phyloP scores from a whole-genome alignment of 106 monocot species.

The Apostasia shenzhenica region DNA sequence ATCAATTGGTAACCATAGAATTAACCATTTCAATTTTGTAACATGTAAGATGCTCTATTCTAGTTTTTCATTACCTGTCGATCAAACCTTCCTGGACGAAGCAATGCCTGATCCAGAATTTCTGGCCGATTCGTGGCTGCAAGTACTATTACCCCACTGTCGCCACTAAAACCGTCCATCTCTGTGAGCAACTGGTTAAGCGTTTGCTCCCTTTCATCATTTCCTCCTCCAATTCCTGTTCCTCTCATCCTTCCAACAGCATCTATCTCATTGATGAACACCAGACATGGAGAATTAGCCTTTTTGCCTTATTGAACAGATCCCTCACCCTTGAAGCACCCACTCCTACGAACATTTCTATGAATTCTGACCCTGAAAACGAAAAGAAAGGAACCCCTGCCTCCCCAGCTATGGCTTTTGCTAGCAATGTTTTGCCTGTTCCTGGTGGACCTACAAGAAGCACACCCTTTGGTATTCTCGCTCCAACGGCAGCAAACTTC shows the following conservation, averaged over 20 bases:
- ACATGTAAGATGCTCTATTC: no score
- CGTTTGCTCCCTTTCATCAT: conserved; percentile 83
- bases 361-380: conserved; percentile 66
- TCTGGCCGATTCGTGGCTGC: conserved; percentile 75
- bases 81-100: conserved; percentile 73
- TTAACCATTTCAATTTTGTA: no score
- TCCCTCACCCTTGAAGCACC: conserved; percentile 71
- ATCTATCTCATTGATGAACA: conserved; percentile 79
- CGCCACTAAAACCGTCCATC: conserved; percentile 73
- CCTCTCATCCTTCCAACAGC: conserved; percentile 62
- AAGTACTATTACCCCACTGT: conserved; percentile 67
- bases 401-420: conserved; percentile 69
- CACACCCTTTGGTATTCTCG: conserved; percentile 62
- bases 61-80: conserved; percentile 30
- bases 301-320: conserved; percentile 71
- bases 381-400: conserved; percentile 82
- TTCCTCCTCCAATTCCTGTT: conserved; percentile 74
- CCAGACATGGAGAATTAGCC: conserved; percentile 57
- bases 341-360: conserved; percentile 79
- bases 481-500: conserved; percentile 59
- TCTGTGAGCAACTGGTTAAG: conserved; percentile 71
- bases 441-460: conserved; percentile 61
- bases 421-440: conserved; percentile 61
- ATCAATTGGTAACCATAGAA: no score
- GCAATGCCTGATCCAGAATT: conserved; percentile 72